Base-by-base conservation (phyloP, 805 yeast species). In the Kodamaea sagamina region DNA sequence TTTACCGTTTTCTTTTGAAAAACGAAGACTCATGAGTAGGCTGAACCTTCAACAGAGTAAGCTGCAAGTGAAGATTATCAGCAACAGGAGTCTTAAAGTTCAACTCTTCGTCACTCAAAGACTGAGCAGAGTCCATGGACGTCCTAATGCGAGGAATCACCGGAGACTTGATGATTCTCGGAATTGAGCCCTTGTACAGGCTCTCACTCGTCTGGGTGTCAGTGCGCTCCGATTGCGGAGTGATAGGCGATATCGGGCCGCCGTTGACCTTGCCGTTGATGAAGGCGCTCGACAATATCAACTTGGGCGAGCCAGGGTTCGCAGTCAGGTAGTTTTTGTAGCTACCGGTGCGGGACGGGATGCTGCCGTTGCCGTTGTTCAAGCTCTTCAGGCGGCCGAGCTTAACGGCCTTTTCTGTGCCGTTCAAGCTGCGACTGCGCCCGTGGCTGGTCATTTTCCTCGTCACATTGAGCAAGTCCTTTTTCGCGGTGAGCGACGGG, bases 261-360 rank as follows among this genome's bases (percentile, higher is more conserved):
- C 24, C 24, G 34, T 29, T 29, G n/a, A 29, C 34, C 18, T 35
- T 35, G 3, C 38, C 38, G n/a, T 35, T 35, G 25, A 35, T 35
- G 12, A 21, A 19, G 27, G 38, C n/a, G 17, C 38, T 35, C 15
- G 38, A 35, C 15, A 35, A 35, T 21, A 35, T 21, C n/a, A 24
- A 12, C 38, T 35, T 35, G 9, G 38, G 38, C n/a, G 38, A 35
- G 11, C 12, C 27, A 5, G 18, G 11, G 27, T 6, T 35, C 17
- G 25, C 22, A 5, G 27, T 24, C 19, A 19, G 28, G 12, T 24
- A 15, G 28, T 35, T 35, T 12, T 24, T 24, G 18, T 35, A 21
- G 16, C 38, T 22, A 11, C 15, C 17, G 17, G 28, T 13, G n/a
- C 27, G 15, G 4, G 28, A 21, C 12, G 25, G 38, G 26, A 9